Base-by-base conservation (phyloP, 306 rosid genomes). In the Trichosanthes truncata region DNA sequence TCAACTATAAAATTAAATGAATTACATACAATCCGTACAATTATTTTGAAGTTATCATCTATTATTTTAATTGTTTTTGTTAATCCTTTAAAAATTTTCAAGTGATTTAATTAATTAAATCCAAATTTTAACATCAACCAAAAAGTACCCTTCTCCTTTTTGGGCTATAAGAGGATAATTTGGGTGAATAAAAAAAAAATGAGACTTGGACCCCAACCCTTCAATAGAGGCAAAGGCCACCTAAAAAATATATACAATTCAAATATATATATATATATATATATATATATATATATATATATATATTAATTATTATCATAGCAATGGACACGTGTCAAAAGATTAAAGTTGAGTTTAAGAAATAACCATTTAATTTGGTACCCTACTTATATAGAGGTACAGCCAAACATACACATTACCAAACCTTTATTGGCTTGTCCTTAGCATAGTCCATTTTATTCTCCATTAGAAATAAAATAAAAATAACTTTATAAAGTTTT, bases 361-460 rank as follows among this genome's bases (percentile, higher is more conserved):
- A 56, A 81, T 74, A 43, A 76, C 55, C 13, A 40, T 33, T n/a
- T n/a, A n/a, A n/a, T n/a, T 29, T 49, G 38, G 62, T 72, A 45
- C 36, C 56, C 76, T 71, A 82, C 82, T 85, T 75, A 81, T 82
- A 83, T 66, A 79, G 52, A 51, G 78, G 77, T 74, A 85, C 89
- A 83, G 76, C 84, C 69, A 53, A 81, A 78, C 77, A 82, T 86
- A 78, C 93, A 89, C 89, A 82, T 78, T 81, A 72, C 80, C 81
- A 53, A 33, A 78, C 8, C 76, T 45, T 80, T 78, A 88, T 93
- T 88, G 92, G 91, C 56, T 84, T 87, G 88, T 87, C 86, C 82
- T 84, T 82, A 53, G 65, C 79, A 60, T 74, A 79, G 12, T 84
- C 78, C 87, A 80, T 73, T 63, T 80, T 80, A 80, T 84, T 73